Conservation (phyloP, 768 basidiomycete species). For the Rhodotorula graminis region DNA sequence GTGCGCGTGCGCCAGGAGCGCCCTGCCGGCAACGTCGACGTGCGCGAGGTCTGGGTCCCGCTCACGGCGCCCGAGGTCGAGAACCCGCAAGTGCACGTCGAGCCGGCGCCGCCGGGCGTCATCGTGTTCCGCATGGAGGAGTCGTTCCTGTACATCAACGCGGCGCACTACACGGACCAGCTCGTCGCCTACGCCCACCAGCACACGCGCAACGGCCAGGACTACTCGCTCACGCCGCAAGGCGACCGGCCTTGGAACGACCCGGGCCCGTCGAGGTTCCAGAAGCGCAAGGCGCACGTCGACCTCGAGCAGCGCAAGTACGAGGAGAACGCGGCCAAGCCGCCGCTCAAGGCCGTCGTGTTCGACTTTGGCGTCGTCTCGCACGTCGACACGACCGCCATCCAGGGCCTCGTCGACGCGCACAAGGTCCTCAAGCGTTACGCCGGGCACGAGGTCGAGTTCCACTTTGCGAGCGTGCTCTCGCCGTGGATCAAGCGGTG, state of each 20-base stretch:
- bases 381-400: slow-evolving; percentile 83
- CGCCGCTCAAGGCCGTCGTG: slow-evolving; percentile 74
- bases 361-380: slow-evolving; percentile 84
- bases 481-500: slow-evolving; percentile 85
- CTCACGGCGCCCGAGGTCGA: slow-evolving; percentile 55
- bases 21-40: slow-evolving; percentile 46
- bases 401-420: slow-evolving; percentile 84
- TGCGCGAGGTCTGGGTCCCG: slow-evolving; percentile 79
- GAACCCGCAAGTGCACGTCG: slow-evolving; percentile 65
- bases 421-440: slow-evolving; percentile 79
- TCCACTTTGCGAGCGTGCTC: slow-evolving; percentile 87
- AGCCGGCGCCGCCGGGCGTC: slow-evolving; percentile 74
- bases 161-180: slow-evolving; percentile 56
- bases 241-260: slow-evolving; percentile 92
- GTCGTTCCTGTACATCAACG: slow-evolving; percentile 59
- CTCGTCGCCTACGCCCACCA: slow-evolving; percentile 76
- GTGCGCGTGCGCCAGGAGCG: slow-evolving; percentile 56
- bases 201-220: slow-evolving; percentile 62
- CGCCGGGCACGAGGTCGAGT: slow-evolving; percentile 57
- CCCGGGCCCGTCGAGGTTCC: slow-evolving; percentile 34
- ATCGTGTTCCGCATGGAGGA: slow-evolving; percentile 89
- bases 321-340: slow-evolving; percentile 54
- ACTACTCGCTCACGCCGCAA: slow-evolving; percentile 61
- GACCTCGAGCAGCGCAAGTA: slow-evolving; percentile 30
- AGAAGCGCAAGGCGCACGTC: slow-evolving; percentile 1